Base-by-base conservation (phyloP, 2,329 filamentous ascomycete species). In the Chrysosphaeria jannelii region DNA sequence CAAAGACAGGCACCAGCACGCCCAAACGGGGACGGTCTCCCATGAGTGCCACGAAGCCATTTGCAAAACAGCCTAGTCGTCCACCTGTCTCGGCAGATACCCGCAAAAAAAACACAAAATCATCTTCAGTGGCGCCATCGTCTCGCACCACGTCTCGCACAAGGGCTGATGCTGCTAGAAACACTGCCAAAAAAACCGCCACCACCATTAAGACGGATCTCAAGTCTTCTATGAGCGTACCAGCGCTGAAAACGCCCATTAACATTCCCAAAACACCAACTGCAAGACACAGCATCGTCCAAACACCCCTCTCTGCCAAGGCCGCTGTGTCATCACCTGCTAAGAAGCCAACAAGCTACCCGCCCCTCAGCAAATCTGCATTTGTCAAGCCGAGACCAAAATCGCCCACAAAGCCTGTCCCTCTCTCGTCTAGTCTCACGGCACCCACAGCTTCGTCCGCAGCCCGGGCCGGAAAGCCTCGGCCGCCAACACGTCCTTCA, bases 361-460 rank as follows among this genome's bases (percentile, higher is more conserved):
- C 50, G 22, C 47, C 13, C 36, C 36, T 13, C n/a, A 32, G 28
- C n/a, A 41, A 43, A 14, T 38, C 45, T 5, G 46, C 43, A 3
- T 54, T 55, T 29, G 44, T 50, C 14, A 66, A 64, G 35, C 57
- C 60, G 6, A 66, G 62, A 37, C 44, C 53, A 19, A 65, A 61
- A 40, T 74, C 69, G 8, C 65, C 65, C 3, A 76, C 70, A 2
- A 58, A 62, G 26, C 67, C 68, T 7, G 48, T 64, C 24, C 59
- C 57, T 27, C 47, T 76, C 1, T 63, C 69, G 6, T 48, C 67
- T 7, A 64, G 66, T 27, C 47, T 76, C 14, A 68, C 53, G 13
- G 63, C 66, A 5, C 68, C 65, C 15, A 78, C 70, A 4, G 58
- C 68, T 13, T n/a, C n/a, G n/a, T n/a, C n/a, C n/a, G n/a, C n/a